Evolutionary conservation across 805 yeast species (phyloP).

Genomic region (Pichia rugopelliculosa): DNA sequence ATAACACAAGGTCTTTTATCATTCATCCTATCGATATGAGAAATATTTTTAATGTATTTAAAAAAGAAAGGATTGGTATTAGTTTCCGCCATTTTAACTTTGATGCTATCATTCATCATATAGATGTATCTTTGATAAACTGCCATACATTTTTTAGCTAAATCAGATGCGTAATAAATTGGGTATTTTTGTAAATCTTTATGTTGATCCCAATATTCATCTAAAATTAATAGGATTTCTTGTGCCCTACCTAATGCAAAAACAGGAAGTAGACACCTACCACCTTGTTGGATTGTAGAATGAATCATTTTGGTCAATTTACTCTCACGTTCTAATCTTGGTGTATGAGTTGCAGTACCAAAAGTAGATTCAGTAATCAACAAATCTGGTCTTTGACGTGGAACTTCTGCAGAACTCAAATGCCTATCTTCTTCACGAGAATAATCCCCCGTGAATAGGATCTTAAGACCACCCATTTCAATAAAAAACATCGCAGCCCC

Average conservation of each 20-base stretch:
- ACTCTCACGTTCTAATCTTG: constrained; percentile 76
- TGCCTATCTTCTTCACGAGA: constrained; percentile 95
- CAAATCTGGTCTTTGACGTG: constrained; percentile 79
- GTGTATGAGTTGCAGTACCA: constrained; percentile 96
- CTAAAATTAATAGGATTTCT: constrained; percentile 80
- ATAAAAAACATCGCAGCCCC: constrained; percentile 98
- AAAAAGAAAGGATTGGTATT: constrained; percentile 87
- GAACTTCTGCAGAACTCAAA: constrained; percentile 90
- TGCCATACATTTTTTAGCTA: constrained; percentile 95
- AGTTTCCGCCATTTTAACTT: constrained; percentile 67
- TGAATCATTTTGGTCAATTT: constrained; percentile 78
- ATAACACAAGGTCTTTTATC: constrained; percentile 95
- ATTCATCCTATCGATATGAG: constrained; percentile 75
- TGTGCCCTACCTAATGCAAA: constrained; percentile 97
- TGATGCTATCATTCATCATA: constrained; percentile 92
- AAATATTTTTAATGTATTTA: constrained; percentile 72
- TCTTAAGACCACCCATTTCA: constrained; percentile 86
- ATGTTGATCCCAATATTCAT: constrained; percentile 89
- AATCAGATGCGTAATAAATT: constrained; percentile 83
- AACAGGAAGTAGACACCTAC: constrained; percentile 86
- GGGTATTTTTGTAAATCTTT: constrained; percentile 76
- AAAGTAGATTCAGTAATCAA: constrained; percentile 92
- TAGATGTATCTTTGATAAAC: constrained; percentile 94
- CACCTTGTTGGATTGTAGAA: constrained; percentile 77
- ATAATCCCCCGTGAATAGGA: constrained; percentile 92